Conservation (phyloP, 2,329 filamentous ascomycete species). For the Colletotrichum musicola region DNA sequence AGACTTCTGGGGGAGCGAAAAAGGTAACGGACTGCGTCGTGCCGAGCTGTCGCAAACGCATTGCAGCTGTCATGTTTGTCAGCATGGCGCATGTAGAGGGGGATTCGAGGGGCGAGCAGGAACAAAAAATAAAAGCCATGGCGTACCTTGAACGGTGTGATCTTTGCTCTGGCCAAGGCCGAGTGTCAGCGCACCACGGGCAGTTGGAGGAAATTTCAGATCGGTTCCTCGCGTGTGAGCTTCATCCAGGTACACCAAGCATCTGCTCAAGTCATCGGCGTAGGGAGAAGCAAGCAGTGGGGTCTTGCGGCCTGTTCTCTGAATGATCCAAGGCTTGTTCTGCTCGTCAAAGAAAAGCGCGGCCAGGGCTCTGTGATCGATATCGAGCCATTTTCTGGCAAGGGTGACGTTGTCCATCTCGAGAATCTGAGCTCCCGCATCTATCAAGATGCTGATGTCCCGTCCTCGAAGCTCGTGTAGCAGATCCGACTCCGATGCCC, state of each 20-base stretch:
- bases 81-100: neutral
- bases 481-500: conserved; percentile 56
- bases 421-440: conserved; percentile 73
- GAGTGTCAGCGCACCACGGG: conserved; percentile 67
- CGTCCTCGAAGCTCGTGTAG: conserved; percentile 52
- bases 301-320: conserved; percentile 48
- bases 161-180: conserved; percentile 71
- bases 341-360: conserved; percentile 66
- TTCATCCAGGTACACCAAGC: conserved; percentile 70
- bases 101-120: too few species aligned
- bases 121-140: neutral
- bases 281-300: conserved; percentile 68
- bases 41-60: conserved; percentile 71
- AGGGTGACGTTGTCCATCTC: conserved; percentile 69
- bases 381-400: conserved; percentile 62
- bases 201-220: conserved; percentile 63
- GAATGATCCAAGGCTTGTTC: conserved; percentile 60
- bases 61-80: conserved; percentile 62
- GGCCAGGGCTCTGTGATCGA: conserved; percentile 58
- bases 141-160: conserved; percentile 68
- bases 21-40: conserved; percentile 68
- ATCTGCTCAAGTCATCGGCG: conserved; percentile 62
- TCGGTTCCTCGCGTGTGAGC: conserved; percentile 73
- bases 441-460: conserved; percentile 68
- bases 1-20: conserved; percentile 70